Evolutionary conservation across 257 asterid species (phyloP).

Genomic region (Plantago ovata): DNA sequence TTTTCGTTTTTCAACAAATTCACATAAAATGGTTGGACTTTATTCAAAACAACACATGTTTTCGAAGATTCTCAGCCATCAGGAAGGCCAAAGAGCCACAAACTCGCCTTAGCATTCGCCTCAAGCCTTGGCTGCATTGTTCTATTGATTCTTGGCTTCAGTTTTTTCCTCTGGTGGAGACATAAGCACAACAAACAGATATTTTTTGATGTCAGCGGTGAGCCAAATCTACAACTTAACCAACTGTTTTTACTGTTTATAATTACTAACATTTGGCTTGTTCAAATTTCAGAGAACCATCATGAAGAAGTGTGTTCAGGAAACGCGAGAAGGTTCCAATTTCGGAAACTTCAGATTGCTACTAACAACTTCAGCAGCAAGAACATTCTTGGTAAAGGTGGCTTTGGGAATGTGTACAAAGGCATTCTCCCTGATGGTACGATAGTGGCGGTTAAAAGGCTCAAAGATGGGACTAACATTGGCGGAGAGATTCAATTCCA

Average conservation of each 20-base stretch:
- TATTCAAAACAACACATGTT: background rate
- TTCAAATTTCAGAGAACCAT: conserved; percentile 49
- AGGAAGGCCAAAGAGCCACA: conserved; percentile 39
- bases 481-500: conserved; percentile 92
- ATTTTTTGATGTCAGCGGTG: conserved; percentile 70
- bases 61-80: conserved; percentile 39
- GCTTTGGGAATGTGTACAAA: conserved; percentile 87
- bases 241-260: background rate
- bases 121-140: conserved; percentile 83
- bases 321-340: conserved; percentile 68
- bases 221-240: conserved; percentile 1
- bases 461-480: conserved; percentile 63
- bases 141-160: conserved; percentile 67
- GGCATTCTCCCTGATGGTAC: conserved; percentile 79
- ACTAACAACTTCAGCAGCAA: conserved; percentile 87
- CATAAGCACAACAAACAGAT: conserved; percentile 70
- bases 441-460: conserved; percentile 84
- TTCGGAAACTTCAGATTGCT: conserved; percentile 76
- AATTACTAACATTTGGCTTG: conserved; percentile 1
- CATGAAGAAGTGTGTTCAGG: conserved; percentile 76
- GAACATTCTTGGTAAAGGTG: conserved; percentile 87
- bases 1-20: background rate
- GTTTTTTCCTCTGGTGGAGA: conserved; percentile 83
- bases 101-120: conserved; percentile 73
- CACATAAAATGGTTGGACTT: background rate